Percentiles rank a stretch among this genome's conserved stretches.
Evolutionary conservation across 148 eudicot genomes (phyloP).

Genomic region (Nyssa sinensis): DNA sequence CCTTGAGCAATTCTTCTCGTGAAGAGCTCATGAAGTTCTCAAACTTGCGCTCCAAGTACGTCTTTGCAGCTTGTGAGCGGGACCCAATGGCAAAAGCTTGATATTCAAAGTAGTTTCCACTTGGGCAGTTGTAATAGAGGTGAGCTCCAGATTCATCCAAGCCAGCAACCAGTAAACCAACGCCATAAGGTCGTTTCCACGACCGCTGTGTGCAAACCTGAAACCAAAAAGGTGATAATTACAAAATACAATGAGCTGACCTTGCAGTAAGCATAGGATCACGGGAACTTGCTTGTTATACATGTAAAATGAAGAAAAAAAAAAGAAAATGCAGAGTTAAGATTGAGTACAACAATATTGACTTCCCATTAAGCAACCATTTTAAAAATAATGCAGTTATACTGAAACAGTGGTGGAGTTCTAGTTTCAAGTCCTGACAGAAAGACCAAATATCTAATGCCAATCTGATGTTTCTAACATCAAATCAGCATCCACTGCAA

Average conservation of each 20-base stretch:
- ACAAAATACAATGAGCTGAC: conserved; percentile 1
- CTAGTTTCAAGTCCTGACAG: not conserved
- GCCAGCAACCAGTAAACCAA: conserved; percentile 93
- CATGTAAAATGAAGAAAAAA: not conserved
- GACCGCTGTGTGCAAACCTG: conserved; percentile 98
- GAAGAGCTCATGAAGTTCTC: conserved; percentile 69
- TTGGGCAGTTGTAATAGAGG: conserved; percentile 97
- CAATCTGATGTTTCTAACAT: not conserved
- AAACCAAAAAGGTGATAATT: not conserved
- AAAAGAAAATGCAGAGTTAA: too few species aligned
- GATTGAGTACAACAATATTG: too few species aligned
- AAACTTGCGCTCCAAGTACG: conserved; percentile 85
- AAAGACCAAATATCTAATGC: not conserved
- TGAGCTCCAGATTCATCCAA: conserved; percentile 97
- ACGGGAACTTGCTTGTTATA: not conserved
- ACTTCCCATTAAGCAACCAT: not conserved
- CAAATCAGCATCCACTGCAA: not conserved
- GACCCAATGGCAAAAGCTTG: conserved; percentile 98
- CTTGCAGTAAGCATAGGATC: not conserved
- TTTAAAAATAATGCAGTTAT: too few species aligned
- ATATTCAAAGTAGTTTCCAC: conserved; percentile 94
- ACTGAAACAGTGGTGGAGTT: not conserved
- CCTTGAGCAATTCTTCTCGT: conserved; percentile 75
- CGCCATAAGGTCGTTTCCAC: conserved; percentile 99
- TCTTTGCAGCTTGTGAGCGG: conserved; percentile 98